Conservation (phyloP, 1,284 basidiomycete species). For the Stereum hirsutum region DNA sequence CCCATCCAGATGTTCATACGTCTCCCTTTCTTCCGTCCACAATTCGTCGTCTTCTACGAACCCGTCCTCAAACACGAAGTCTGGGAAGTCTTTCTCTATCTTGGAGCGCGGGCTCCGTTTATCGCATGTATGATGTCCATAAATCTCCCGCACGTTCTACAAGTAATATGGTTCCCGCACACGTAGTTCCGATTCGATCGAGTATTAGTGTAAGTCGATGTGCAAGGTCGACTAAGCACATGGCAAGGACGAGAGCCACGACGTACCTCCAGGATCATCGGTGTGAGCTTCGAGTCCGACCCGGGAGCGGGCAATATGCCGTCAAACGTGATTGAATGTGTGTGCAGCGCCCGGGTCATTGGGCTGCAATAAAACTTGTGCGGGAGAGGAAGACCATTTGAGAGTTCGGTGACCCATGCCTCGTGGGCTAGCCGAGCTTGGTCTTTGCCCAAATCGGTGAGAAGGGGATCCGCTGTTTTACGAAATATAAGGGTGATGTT, state of each 20-base stretch:
- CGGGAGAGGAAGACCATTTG: slow-evolving; percentile 48
- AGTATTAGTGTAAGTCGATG: no score
- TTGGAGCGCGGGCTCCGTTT: slow-evolving; percentile 45
- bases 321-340: slow-evolving; percentile 57
- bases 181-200: no score
- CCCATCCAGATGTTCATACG: slow-evolving; percentile 38
- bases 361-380: slow-evolving; percentile 63
- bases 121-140: slow-evolving; percentile 71
- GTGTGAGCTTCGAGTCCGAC: slow-evolving; percentile 7
- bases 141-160: slow-evolving; percentile 66
- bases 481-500: no score
- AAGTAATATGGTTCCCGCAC: no score
- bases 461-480: slow-evolving; percentile 67
- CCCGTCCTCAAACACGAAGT: slow-evolving; percentile 52
- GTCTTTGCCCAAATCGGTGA: slow-evolving; percentile 55
- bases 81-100: slow-evolving; percentile 49
- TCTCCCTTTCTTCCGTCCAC: slow-evolving; percentile 64
- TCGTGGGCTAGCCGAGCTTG: slow-evolving; percentile 52
- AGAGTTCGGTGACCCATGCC: slow-evolving; percentile 52
- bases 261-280: slow-evolving; percentile 21
- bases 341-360: slow-evolving; percentile 63
- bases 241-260: neutral
- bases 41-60: slow-evolving; percentile 69
- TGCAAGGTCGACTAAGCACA: no score
- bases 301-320: slow-evolving; percentile 19